Percentiles rank a stretch among this genome's conserved stretches.
Conservation (phyloP, 805 yeast species). For the Sugiyamaella americana region DNA sequence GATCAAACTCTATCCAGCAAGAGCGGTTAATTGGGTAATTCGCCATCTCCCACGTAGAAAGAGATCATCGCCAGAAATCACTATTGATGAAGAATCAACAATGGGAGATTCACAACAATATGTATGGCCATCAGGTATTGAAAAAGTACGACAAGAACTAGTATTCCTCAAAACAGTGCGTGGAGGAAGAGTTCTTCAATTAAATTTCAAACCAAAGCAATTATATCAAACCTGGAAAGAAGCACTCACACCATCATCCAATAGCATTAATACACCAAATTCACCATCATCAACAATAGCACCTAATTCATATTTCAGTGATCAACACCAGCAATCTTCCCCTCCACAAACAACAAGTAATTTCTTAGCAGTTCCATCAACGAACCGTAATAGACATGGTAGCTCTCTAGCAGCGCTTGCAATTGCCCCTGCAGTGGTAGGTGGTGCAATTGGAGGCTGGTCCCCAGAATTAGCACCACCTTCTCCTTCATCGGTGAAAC, state of each 20-base stretch:
- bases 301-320: neutral
- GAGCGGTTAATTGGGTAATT: slow-evolving; percentile 21
- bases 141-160: slow-evolving; percentile 35
- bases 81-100: slow-evolving; percentile 22
- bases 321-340: slow-evolving; percentile 4
- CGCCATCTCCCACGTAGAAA: slow-evolving; percentile 19
- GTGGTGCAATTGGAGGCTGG: slow-evolving; percentile 56
- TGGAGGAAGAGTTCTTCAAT: slow-evolving; percentile 36
- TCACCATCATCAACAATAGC: slow-evolving; percentile 17
- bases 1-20: slow-evolving; percentile 24
- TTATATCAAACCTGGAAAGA: slow-evolving; percentile 22
- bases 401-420: slow-evolving; percentile 37
- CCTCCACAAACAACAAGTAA: neutral
- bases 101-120: slow-evolving; percentile 21
- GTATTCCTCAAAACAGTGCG: slow-evolving; percentile 31
- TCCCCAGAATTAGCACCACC: slow-evolving; percentile 1
- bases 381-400: slow-evolving; percentile 13
- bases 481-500: neutral
- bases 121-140: slow-evolving; percentile 37
- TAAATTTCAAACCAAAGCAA: slow-evolving; percentile 24
- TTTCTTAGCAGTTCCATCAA: slow-evolving; percentile 21
- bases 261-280: slow-evolving; percentile 4
- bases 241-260: slow-evolving; percentile 17
- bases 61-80: slow-evolving; percentile 16
- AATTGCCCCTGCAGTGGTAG: slow-evolving; percentile 51